Base-by-base conservation (phyloP, 306 rosid species). In the Castanopsis chinensis region DNA sequence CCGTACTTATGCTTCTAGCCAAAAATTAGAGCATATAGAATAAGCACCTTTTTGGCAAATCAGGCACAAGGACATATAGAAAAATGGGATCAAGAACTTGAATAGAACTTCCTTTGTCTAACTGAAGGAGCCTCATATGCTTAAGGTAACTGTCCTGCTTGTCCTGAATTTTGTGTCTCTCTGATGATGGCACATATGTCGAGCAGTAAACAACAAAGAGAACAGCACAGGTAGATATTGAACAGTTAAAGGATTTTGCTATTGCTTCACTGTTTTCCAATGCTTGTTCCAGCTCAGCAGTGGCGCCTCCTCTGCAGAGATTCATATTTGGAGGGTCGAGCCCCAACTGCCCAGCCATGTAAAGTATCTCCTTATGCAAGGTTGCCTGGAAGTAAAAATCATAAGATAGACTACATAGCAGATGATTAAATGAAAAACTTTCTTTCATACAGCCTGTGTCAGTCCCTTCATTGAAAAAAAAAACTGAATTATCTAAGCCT, bases 331-430 rank as follows among this genome's bases (percentile, higher is more conserved):
- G 91, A 77, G 99, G 98, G 65, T 95, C 85, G 33, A 95, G 97
- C 87, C 98, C 99, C 78, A 95, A 80, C 64, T 95, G 99, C 78
- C 98, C 99, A 82, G 99, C 99, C 99, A 95, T 92, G 88, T 91
- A 85, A 86, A 95, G 99, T 86, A 95, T 80, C 83, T 90, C 87
- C 85, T 83, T 85, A 80, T 95, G 92, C 87, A 90, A 86, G 80
- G 98, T 95, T 73, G 99, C 98, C 98, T 95, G 88, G 63, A 82
- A 83, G 76, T 25, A 81, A 80, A 80, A 81, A 55, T 72, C 71
- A 56, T 71, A 77, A 27, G 45, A 52, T 69, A 60, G 52, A 49
- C 76, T 0, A 27, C 51, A 58, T 32, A 64, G 69, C 59, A 33
- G 56, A 73, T 61, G 75, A 72, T 33, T 33, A 35, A 67, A 67